Base-by-base conservation (phyloP, 441 rosid genomes). In the Biscutella laevigata region DNA sequence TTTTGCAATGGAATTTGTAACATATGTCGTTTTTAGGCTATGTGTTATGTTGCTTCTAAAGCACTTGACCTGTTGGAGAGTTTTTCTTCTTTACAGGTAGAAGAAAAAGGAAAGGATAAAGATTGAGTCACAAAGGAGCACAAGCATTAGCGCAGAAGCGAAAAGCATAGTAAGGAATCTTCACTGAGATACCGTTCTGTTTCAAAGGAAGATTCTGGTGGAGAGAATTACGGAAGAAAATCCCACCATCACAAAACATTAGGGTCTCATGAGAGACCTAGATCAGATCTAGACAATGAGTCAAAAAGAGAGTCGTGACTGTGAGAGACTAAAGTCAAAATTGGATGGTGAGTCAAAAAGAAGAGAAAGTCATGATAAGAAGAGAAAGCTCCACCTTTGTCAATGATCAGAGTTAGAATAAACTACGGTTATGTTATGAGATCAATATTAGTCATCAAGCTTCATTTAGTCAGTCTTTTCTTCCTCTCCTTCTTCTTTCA, bases 321-420 rank as follows among this genome's bases (percentile, higher is more conserved):
- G 38, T 14, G 64, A 38, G 9, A 59, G 40, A 39, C 19, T 19
- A 16, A 40, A 35, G 43, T 40, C 51, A 5, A 43, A 33, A 57
- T 64, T 58, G 3, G 66, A 64, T 39, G 71, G 34, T 16, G 62
- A 57, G 1, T 5, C 62, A n/a, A 35, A 39, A 4, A n/a, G 40
- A 56, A 64, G 69, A 57, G 75, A 48, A 28, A 51, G 52, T 38
- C 45, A 20, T 52, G 25, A 42, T 38, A 48, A n/a, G 48, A 17
- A 17, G 20, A 17, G 20, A 17, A 17, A 40, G 63, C 71, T 43
- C 84, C 84, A 15, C 89, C 94, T 8, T 86, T 91, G 25, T 92
- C 95, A 71, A 76, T 85, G 64, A 78, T 92, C 50, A 75, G 97
- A 70, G 94, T 88, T 49, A 76, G 86, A 77, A 88, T 88, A 69